A percentile compares a stretch with the other conserved stretches of the same genome.
Conservation (phyloP, 495 filamentous ascomycete genomes). For the Evansstolkia leycettana region DNA sequence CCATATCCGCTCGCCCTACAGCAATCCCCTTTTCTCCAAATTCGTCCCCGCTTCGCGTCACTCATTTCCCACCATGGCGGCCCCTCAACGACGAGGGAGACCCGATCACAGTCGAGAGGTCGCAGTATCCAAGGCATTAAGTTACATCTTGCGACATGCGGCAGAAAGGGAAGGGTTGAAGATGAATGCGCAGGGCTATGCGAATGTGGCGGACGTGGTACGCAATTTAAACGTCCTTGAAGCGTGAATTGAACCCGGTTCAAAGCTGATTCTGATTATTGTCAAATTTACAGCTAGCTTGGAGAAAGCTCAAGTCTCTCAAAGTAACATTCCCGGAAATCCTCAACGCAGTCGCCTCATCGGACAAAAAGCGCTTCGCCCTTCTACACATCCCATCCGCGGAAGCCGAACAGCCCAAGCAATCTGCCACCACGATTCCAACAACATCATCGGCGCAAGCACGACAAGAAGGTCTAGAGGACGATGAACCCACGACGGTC, state of each 20-base stretch:
- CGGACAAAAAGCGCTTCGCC: constrained; percentile 85
- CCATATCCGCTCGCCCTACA: background rate
- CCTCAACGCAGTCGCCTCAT: constrained; percentile 50
- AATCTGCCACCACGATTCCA: constrained; percentile 4
- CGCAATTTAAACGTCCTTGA: constrained; percentile 19
- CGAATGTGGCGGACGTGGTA: constrained; percentile 66
- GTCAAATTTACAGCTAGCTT: constrained; percentile 42
- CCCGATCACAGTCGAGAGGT: background rate
- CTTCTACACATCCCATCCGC: constrained; percentile 36
- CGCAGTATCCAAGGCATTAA: constrained; percentile 58
- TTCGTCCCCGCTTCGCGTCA: background rate
- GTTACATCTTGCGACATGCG: constrained; percentile 68
- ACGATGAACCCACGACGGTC: constrained; percentile 7
- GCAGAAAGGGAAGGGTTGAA: constrained; percentile 66
- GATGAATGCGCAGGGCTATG: constrained; percentile 70
- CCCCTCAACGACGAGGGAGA: background rate
- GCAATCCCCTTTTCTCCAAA: background rate
- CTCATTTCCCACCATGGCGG: background rate
- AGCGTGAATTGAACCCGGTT: too few species aligned
- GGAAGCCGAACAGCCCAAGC: constrained; percentile 8
- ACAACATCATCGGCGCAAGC: background rate
- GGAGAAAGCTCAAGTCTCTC: constrained; percentile 54
- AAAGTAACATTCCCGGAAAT: constrained; percentile 66
- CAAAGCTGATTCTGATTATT: too few species aligned
- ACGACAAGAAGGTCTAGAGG: background rate